Conservation (phyloP, 495 filamentous ascomycete species). For the Penicillium arizonense region DNA sequence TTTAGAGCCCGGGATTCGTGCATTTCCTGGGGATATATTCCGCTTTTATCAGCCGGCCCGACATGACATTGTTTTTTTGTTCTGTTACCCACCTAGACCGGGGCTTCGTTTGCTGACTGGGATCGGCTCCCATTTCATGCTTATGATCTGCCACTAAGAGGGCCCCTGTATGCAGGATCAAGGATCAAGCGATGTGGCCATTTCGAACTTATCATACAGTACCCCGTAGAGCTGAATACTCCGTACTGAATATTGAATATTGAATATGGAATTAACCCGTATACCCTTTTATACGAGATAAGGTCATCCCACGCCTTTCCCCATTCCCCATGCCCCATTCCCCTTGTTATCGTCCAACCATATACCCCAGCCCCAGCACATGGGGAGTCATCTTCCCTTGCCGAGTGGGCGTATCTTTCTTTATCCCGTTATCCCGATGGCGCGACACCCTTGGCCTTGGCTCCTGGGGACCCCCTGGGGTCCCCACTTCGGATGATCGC, state of each 20-base stretch:
- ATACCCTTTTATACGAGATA: not conserved
- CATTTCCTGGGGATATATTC: not conserved
- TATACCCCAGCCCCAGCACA: slow-evolving; percentile 10
- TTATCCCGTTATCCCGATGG: slow-evolving; percentile 19
- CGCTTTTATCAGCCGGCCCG: not conserved
- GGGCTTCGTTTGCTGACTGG: not conserved
- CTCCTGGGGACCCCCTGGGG: not conserved
- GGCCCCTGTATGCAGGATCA: slow-evolving; percentile 15
- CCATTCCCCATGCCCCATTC: too few relatives aligned
- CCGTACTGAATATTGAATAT: not conserved
- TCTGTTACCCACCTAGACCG: too few relatives aligned
- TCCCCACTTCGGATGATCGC: not conserved
- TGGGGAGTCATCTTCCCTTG: slow-evolving; percentile 7
- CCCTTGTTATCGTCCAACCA: slow-evolving; percentile 19
- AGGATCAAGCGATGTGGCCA: slow-evolving; percentile 2
- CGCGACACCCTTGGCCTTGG: not conserved
- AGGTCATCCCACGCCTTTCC: not conserved
- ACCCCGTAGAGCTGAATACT: not conserved
- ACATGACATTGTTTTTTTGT: not conserved
- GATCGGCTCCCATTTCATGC: slow-evolving; percentile 10
- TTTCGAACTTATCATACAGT: too few relatives aligned
- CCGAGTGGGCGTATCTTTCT: slow-evolving; percentile 30
- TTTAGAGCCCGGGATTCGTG: not conserved
- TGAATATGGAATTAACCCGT: not conserved
- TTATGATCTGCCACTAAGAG: slow-evolving; percentile 26